Evolutionary conservation across 148 eudicot genomes (phyloP), one percentile per base, ranked within the genome.

Genomic region (Camellia lanceoleosa): DNA sequence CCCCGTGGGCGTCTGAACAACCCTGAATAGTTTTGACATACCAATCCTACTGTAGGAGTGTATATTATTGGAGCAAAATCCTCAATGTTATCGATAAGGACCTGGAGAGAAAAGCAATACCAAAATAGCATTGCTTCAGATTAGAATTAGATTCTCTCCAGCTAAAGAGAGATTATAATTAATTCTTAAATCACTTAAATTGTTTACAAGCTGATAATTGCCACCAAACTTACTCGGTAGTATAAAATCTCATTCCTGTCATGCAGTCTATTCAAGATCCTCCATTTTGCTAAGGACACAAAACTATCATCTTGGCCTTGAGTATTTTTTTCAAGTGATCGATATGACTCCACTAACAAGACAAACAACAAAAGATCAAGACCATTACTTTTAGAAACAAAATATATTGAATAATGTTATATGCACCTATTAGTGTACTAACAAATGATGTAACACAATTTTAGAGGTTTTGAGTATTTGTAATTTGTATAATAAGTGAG

Each of bases 1-100:
- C 99, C 99, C 68, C 99, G 97, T 14, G 99, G 98, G 73, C 99
- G 98, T 89, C 99, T 89, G 91, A 92, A 93, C 85, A 96, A 89
- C 75, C 99, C 99, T 66, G 95, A 93, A 84, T 93, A 96, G 86
- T 96, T 96, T 88, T 96, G 99, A 81, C 99, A 96, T 42, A 96
- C 99, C 86, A 96, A 81, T 80, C 99, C 99, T 47, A 96, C 99
- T 60, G 99, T 96, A 61, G 99, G 99, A 89, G 99, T 96, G 86
- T 96, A 96, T 82, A 96, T 93, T 80, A 94, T 87, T 52, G 99
- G 98, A 83, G 99, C 99, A 87, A 93, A 81, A 75, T 71, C 64
- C 64, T 81, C 79, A 47, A 96, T 90, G 79, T 94, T 94, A 83
- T 96, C 95, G 83, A 94, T 96, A 71, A 96, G 98, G 76, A 89